phyloP scores from a whole-genome alignment of 345 rosid genomes.

The Acer campestre region DNA sequence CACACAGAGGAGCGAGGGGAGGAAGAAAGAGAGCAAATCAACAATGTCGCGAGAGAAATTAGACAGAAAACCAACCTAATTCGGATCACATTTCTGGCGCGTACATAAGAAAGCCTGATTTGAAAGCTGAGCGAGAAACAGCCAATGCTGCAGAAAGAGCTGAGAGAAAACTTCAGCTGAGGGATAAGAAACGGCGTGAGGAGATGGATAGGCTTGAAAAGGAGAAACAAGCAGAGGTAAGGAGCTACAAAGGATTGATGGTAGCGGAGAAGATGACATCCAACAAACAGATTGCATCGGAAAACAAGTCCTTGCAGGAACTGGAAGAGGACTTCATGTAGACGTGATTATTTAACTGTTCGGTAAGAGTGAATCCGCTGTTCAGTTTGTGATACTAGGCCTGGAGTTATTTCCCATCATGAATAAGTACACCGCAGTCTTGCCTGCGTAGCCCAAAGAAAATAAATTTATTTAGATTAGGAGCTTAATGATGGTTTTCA shows the following conservation, averaged over 20 bases:
- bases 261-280: conserved; percentile 95
- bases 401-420: conserved; percentile 23
- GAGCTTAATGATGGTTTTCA: too few relatives aligned
- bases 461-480: too few relatives aligned
- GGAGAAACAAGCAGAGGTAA: conserved; percentile 86
- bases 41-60: too few relatives aligned
- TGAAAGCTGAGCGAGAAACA: conserved; percentile 96
- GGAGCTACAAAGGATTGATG: conserved; percentile 98
- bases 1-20: too few relatives aligned
- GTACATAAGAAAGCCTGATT: too few relatives aligned
- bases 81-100: too few relatives aligned
- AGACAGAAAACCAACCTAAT: too few relatives aligned
- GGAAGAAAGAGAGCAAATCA: too few relatives aligned
- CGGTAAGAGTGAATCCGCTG: conserved; percentile 23
- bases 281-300: conserved; percentile 84
- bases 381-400: conserved; percentile 22
- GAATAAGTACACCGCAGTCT: conserved; percentile 25
- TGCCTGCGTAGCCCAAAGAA: conserved; percentile 3
- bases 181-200: conserved; percentile 95
- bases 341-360: conserved; percentile 16
- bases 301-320: conserved; percentile 87
- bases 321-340: conserved; percentile 98
- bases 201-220: conserved; percentile 89
- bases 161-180: conserved; percentile 77
- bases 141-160: conserved; percentile 91